Percentiles rank a stretch among this genome's conserved stretches.
These are phyloP conservation scores for Blastobotrys attinorum DNA, from an alignment of 805 yeast genomes.

Conservation along the genomic window DNA sequence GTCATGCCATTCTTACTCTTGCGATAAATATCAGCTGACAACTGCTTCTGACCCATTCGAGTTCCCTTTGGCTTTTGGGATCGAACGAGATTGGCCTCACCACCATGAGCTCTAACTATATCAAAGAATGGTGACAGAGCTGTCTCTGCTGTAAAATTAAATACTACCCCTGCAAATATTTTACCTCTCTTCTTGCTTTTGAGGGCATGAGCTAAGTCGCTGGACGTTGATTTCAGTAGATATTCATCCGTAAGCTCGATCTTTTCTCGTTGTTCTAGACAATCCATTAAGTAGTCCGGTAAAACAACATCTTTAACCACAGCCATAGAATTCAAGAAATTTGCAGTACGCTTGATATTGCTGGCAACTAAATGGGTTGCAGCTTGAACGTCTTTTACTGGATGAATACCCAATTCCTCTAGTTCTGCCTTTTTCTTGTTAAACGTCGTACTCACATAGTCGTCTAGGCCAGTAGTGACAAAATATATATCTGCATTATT, in stretches of 20 bases:
- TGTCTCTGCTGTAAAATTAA: neutral
- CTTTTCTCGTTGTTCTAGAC: constrained; percentile 13
- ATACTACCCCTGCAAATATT: neutral
- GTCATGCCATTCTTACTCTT: neutral
- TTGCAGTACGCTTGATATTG: constrained; percentile 74
- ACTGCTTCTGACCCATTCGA: no score
- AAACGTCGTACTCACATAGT: neutral
- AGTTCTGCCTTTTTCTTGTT: constrained; percentile 12
- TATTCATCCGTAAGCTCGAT: constrained; percentile 1
- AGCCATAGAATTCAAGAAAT: constrained; percentile 67
- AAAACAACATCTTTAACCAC: constrained; percentile 30
- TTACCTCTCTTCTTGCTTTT: neutral
- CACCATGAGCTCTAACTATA: neutral
- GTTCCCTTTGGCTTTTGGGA: no score
- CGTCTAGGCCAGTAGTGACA: constrained; percentile 24
- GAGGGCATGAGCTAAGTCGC: neutral
- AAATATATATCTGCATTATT: constrained; percentile 10
- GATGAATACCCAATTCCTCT: constrained; percentile 47
- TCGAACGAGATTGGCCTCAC: neutral
- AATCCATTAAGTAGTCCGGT: constrained; percentile 22
- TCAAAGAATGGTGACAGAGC: neutral
- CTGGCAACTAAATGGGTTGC: constrained; percentile 61
- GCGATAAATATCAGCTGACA: neutral
- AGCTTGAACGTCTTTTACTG: constrained; percentile 33
- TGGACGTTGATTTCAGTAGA: neutral